A percentile compares a stretch with the other conserved stretches of the same genome.
Conservation (phyloP, 371 early-diverging fungal species). For the Apophysomyces trapeziformis region DNA sequence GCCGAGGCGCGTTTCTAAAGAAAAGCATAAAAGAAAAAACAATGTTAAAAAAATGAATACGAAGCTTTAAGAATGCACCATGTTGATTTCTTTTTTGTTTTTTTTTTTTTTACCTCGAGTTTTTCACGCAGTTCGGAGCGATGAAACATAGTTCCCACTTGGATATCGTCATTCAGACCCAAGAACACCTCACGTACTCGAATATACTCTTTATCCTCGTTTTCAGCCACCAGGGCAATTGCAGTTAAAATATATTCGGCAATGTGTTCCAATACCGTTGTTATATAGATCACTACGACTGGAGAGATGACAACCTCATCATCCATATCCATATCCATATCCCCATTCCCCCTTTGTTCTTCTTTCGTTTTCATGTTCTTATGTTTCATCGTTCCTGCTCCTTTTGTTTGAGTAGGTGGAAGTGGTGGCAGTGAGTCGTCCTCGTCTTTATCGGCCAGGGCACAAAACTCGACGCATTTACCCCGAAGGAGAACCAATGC, state of each 20-base stretch:
- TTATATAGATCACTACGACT: constrained; percentile 68
- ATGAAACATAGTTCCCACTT: constrained; percentile 56
- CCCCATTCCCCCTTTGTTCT: too few relatives aligned
- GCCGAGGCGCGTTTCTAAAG: constrained; percentile 22
- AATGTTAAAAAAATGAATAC: neutral
- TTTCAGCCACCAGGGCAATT: constrained; percentile 64
- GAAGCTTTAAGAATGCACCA: neutral
- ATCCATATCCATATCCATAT: neutral
- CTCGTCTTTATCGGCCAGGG: constrained; percentile 55
- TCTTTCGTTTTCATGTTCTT: too few relatives aligned
- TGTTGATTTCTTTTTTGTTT: neutral
- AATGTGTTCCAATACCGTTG: constrained; percentile 68
- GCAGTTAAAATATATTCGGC: constrained; percentile 64
- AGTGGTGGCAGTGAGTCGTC: constrained; percentile 14
- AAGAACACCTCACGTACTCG: constrained; percentile 64
- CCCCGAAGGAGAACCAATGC: constrained; percentile 47
- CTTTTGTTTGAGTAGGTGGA: neutral
- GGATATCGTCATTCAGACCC: constrained; percentile 60
- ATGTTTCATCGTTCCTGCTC: too few relatives aligned
- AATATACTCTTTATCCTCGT: constrained; percentile 64
- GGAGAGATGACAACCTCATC: constrained; percentile 54
- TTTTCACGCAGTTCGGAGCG: constrained; percentile 58
- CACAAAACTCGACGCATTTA: constrained; percentile 64
- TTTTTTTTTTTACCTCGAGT: constrained; percentile 49
- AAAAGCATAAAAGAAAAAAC: too few relatives aligned